These are phyloP conservation scores for Backusella luteola DNA, from an alignment of 192 early-diverging fungal species.

Conservation along the genomic window DNA sequence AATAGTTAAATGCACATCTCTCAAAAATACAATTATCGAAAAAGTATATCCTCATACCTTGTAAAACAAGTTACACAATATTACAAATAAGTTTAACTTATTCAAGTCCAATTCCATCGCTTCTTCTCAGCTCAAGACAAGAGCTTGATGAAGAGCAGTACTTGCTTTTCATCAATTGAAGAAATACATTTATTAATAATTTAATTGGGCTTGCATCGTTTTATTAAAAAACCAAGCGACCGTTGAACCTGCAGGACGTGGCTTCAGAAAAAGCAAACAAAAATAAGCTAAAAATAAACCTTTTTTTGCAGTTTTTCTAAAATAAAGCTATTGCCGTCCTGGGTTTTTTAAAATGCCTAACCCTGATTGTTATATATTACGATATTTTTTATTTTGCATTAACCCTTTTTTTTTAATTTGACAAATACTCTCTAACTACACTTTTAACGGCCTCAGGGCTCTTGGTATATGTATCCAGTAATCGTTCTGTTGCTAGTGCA, in stretches of 20 bases:
- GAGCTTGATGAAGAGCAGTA: background rate
- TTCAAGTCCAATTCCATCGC: background rate
- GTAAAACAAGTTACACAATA: background rate
- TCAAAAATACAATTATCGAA: background rate
- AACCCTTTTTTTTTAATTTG: background rate
- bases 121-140: background rate
- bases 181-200: background rate
- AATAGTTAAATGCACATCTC: conserved; percentile 1
- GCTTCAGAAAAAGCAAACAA: background rate
- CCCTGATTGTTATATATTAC: no score
- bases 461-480: conserved; percentile 30
- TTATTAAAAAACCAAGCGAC: background rate
- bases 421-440: conserved; percentile 19
- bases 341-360: background rate
- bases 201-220: no score
- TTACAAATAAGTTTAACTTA: background rate
- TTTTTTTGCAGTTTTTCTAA: background rate
- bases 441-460: conserved; percentile 9
- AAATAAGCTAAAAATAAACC: background rate
- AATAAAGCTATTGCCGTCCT: background rate
- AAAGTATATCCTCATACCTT: background rate
- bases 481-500: conserved; percentile 37
- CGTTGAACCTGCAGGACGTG: background rate
- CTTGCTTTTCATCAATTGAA: background rate
- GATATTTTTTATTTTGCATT: background rate